These are phyloP conservation scores for Kwoniella shandongensis DNA, from an alignment of 768 basidiomycete genomes.

Conservation along the genomic window DNA sequence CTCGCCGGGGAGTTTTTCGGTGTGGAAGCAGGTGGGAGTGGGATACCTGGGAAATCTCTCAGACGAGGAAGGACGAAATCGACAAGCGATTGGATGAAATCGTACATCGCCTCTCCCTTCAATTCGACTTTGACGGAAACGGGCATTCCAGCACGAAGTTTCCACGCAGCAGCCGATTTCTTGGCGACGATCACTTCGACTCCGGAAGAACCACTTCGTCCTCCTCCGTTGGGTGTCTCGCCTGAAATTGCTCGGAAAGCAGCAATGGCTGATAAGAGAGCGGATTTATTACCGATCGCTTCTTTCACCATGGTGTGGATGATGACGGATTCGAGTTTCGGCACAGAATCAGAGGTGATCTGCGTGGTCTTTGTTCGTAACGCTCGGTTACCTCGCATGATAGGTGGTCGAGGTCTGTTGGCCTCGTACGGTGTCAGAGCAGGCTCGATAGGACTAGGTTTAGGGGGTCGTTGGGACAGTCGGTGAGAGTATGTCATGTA, in stretches of 20 bases:
- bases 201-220: conserved; percentile 67
- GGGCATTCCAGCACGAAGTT: conserved; percentile 73
- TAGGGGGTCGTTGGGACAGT: conserved; percentile 44
- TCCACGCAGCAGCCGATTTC: conserved; percentile 72
- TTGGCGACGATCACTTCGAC: conserved; percentile 64
- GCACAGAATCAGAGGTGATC: conserved; percentile 67
- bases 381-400: conserved; percentile 63
- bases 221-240: conserved; percentile 72
- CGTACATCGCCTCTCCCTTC: conserved; percentile 89
- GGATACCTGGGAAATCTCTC: conserved; percentile 82
- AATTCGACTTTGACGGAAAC: conserved; percentile 87
- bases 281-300: conserved; percentile 66
- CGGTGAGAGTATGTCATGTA: conserved; percentile 89
- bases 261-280: conserved; percentile 80
- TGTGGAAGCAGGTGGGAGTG: conserved; percentile 72
- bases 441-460: conserved; percentile 46
- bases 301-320: conserved; percentile 85
- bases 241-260: conserved; percentile 84
- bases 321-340: conserved; percentile 76
- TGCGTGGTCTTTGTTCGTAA: conserved; percentile 60
- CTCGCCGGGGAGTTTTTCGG: conserved; percentile 67
- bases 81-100: conserved; percentile 79
- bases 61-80: conserved; percentile 95
- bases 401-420: conserved; percentile 71
- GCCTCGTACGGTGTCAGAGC: conserved; percentile 74